Evolutionary conservation across 257 asterid genomes (phyloP), one percentile per base, ranked within the genome.

Genomic region (Solanum sitiens): DNA sequence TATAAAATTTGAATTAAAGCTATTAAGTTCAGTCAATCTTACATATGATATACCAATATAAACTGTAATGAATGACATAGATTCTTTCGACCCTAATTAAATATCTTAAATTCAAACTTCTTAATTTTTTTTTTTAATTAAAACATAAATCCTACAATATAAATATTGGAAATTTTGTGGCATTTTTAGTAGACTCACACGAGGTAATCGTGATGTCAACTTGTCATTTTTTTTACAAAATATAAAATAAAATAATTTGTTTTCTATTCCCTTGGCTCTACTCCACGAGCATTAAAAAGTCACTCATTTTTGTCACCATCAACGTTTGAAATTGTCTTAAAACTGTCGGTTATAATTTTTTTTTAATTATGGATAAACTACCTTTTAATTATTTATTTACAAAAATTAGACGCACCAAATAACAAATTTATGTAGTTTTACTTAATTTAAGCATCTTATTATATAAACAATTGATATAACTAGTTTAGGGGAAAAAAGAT

Each of bases 41-140:
- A 14, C 7, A 47, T 47, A 14, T 4, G 7, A 1, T 47, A 47
- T 14, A 47, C 1, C 20, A 14, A 47, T 47, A 47, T 47, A 6
- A 47, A 14, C 13, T 5, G 20, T 20, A 50, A 5, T 42, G 1
- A 0, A 42, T 42, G 45, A 42, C 5, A 2, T 1, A 50, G 21
- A 50, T 59, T 59, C 6, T 21, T 59, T 2, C 0, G 0, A 0
- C 0, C 6, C 9, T 59, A 59, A 20, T 59, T 8, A 21, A 18
- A 59, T 59, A 21, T 59, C 13, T 67, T 2, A 6, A 25, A 13
- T 67, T 67, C 0, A 0, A 9, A 3, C 15, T n/a, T 63, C 0
- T 13, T 0, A 0, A 12, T 4, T 45, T 45, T 45, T 45, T 1
- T 1, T 12, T 13, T 13, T 11, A 3, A 44, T 13, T 44, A 11